Conservation (phyloP, 140 eudicot species). For the Flaveria floridana region DNA sequence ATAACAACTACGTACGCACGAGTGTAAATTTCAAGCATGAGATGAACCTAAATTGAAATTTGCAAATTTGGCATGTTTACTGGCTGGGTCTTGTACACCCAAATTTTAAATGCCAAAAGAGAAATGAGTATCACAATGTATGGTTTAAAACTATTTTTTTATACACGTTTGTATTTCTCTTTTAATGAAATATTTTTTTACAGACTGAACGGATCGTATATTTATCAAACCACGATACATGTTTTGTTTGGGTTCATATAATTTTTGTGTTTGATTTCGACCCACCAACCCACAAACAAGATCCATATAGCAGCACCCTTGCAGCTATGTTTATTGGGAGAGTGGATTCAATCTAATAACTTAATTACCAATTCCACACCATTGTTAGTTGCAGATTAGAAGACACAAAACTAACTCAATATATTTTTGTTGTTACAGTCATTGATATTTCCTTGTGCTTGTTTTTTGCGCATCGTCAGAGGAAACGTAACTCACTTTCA, state of each 20-base stretch:
- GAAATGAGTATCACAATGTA: background rate
- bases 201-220: no score
- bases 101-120: background rate
- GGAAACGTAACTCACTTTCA: slow-evolving; percentile 52
- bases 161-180: background rate
- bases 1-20: background rate
- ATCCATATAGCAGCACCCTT: background rate
- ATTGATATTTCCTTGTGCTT: slow-evolving; percentile 86
- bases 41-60: background rate
- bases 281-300: background rate
- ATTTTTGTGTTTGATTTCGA: background rate
- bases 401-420: slow-evolving; percentile 10
- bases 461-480: slow-evolving; percentile 60
- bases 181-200: background rate
- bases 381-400: background rate
- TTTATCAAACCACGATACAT: no score
- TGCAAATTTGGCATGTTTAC: background rate
- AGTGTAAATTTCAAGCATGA: background rate
- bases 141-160: background rate
- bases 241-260: no score
- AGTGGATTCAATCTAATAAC: background rate
- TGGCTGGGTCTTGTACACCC: background rate
- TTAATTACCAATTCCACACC: background rate
- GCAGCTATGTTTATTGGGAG: background rate
- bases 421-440: slow-evolving; percentile 49